Evolutionary conservation across 2,329 filamentous ascomycete genomes (phyloP).

Genomic region (Lasiodiplodia citricola): DNA sequence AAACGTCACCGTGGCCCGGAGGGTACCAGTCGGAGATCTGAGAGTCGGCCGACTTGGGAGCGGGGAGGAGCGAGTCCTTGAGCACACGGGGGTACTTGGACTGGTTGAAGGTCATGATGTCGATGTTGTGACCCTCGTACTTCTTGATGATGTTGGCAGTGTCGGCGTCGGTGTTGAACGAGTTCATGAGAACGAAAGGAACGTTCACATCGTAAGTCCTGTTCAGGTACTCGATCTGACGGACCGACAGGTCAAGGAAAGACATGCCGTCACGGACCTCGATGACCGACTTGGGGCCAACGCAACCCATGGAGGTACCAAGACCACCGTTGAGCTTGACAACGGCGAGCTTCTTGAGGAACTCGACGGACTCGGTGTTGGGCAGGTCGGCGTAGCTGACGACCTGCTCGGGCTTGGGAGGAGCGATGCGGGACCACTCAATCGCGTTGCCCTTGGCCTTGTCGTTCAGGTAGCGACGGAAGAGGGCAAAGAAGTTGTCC

Average conservation of each 20-base stretch:
- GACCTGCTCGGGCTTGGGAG: slow-evolving; percentile 90
- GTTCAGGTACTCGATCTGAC: slow-evolving; percentile 99
- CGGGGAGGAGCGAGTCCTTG: slow-evolving; percentile 97
- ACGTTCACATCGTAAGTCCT: slow-evolving; percentile 97
- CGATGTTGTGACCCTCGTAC: slow-evolving; percentile 99
- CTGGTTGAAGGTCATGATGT: slow-evolving; percentile 99
- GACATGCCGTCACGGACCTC: slow-evolving; percentile 99
- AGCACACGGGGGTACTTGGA: slow-evolving; percentile 96
- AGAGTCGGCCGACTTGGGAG: slow-evolving; percentile 86
- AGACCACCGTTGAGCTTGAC: slow-evolving; percentile 99
- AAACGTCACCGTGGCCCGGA: slow-evolving; percentile 98
- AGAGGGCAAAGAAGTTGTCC: slow-evolving; percentile 99
- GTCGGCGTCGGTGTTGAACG: slow-evolving; percentile 99
- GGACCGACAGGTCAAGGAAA: slow-evolving; percentile 97
- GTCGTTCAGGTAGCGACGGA: slow-evolving; percentile 97
- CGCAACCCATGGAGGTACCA: slow-evolving; percentile 99
- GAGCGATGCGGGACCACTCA: slow-evolving; percentile 96
- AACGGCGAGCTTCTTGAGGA: slow-evolving; percentile 96
- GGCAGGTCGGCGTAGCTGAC: slow-evolving; percentile 91
- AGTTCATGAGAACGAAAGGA: slow-evolving; percentile 99
- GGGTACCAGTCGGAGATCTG: slow-evolving; percentile 97
- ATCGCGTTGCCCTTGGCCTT: slow-evolving; percentile 97
- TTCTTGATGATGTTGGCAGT: slow-evolving; percentile 99
- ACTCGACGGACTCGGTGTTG: slow-evolving; percentile 88
- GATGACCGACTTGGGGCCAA: slow-evolving; percentile 98